Evolutionary conservation across 1,139 yeast species (phyloP).

Genomic region (Taphrina populina): DNA sequence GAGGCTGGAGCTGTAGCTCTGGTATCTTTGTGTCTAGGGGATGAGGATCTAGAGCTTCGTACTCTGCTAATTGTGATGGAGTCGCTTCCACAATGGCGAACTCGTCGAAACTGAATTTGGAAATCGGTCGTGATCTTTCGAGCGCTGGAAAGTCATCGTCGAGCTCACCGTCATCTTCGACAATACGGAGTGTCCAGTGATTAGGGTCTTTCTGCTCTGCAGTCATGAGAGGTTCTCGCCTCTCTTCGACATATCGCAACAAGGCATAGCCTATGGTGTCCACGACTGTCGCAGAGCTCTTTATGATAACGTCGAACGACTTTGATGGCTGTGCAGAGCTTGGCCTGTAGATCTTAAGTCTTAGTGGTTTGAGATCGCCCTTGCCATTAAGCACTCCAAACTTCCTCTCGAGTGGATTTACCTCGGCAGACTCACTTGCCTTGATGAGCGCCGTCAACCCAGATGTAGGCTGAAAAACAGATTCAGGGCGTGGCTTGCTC

Average conservation of each 20-base stretch:
- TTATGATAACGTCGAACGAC: constrained; percentile 47
- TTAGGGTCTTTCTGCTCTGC: constrained; percentile 45
- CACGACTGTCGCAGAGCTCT: constrained; percentile 47
- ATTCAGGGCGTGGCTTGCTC: constrained; percentile 18
- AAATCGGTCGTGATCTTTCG: constrained; percentile 48
- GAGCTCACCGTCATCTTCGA: constrained; percentile 53
- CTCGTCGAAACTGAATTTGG: constrained; percentile 50
- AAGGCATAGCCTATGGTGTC: constrained; percentile 50
- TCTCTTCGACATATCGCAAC: constrained; percentile 44
- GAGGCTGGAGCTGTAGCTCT: constrained; percentile 1
- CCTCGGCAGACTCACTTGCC: constrained; percentile 38
- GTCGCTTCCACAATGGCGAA: constrained; percentile 50
- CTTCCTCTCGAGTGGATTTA: constrained; percentile 48
- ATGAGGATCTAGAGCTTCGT: constrained; percentile 7
- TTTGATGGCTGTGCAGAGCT: constrained; percentile 43
- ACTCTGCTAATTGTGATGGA: constrained; percentile 13
- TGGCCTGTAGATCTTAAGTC: constrained; percentile 48
- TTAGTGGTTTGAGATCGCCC: constrained; percentile 45
- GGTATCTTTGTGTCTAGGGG: constrained; percentile 8
- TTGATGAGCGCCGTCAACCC: constrained; percentile 37
- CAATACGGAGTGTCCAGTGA: constrained; percentile 49
- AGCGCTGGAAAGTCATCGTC: constrained; percentile 53
- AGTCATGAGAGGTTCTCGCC: constrained; percentile 43
- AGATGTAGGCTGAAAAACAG: constrained; percentile 27
- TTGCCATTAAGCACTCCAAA: constrained; percentile 49